Conservation (phyloP, 306 rosid species). For the Pachyrhizus erosus region DNA sequence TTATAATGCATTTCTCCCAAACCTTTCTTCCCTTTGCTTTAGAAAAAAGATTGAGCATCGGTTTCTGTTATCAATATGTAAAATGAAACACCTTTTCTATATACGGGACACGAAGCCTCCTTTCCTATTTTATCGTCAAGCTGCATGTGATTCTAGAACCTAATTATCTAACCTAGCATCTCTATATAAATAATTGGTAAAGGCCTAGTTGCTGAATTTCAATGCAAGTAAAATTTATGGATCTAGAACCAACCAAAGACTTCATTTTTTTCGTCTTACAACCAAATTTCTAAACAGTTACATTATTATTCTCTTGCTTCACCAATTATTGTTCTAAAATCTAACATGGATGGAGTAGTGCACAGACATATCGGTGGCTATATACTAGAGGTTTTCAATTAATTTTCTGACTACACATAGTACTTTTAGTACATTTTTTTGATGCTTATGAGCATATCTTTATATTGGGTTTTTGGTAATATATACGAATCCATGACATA, state of each 20-base stretch:
- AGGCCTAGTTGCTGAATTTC: conserved; percentile 16
- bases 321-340: conserved; percentile 50
- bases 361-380: neutral
- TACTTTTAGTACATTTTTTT: conserved; percentile 31
- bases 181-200: neutral
- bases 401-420: conserved; percentile 7
- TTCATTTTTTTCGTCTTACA: neutral
- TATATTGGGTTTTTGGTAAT: conserved; percentile 23
- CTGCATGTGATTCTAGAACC: conserved; percentile 51
- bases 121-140: conserved; percentile 30
- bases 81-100: conserved; percentile 53
- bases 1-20: conserved; percentile 46
- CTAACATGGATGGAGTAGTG: neutral
- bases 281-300: neutral
- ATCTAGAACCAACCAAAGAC: conserved; percentile 12
- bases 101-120: conserved; percentile 37
- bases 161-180: conserved; percentile 33
- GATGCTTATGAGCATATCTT: neutral
- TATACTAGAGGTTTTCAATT: neutral
- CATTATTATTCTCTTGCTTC: conserved; percentile 27
- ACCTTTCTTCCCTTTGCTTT: conserved; percentile 44
- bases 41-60: conserved; percentile 38
- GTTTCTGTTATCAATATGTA: conserved; percentile 44
- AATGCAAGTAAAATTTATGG: neutral
- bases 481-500: conserved; percentile 32